Evolutionary conservation across 495 filamentous ascomycete genomes (phyloP), one percentile per base, ranked within the genome.

Genomic region (Xylaria castorea): DNA sequence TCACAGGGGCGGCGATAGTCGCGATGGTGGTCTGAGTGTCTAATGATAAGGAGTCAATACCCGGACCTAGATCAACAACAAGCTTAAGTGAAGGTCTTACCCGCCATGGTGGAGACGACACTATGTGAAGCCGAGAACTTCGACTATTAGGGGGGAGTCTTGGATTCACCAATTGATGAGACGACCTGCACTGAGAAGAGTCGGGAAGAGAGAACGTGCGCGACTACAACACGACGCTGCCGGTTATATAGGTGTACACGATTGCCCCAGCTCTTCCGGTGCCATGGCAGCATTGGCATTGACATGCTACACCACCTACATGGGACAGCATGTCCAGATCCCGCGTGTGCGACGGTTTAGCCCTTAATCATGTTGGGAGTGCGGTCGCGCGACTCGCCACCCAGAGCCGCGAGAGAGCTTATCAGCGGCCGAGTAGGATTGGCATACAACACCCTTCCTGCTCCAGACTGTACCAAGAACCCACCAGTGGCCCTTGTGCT

Each of bases 21-120:
- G 73, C 62, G 62, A 77, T 68, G 7, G 77, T 67, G 44, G 77
- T 79, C 27, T 40, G 73, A 20, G 77, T 72, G 66, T 79, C 77
- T 79, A 22, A 30, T 55, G 46, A 25, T n/a, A 34, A 12, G 7
- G 46, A 34, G 64, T 67, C 20, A 53, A 51, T 67, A 67, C 30
- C 46, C 8, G 32, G 27, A 18, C 30, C 27, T 38, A 22, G 64
- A 27, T 38, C 48, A 51, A 67, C 30, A 67, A 1, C 46, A 44
- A 64, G 63, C 11, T 18, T 53, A 12, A 38, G 27, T 8, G 9
- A 30, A 46, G 25, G 32, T 16, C 66, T 60, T 46, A 69, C 66
- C 66, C 51, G 66, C 66, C 66, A 69, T 69, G 22, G 36, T 69
- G 51, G 48, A 60, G 34, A 69, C 51, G 18, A 57, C 34, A 46